Percentiles rank a stretch among this genome's conserved stretches.
Conservation (phyloP, 257 asterid species). For the Solanum ossicruentum region DNA sequence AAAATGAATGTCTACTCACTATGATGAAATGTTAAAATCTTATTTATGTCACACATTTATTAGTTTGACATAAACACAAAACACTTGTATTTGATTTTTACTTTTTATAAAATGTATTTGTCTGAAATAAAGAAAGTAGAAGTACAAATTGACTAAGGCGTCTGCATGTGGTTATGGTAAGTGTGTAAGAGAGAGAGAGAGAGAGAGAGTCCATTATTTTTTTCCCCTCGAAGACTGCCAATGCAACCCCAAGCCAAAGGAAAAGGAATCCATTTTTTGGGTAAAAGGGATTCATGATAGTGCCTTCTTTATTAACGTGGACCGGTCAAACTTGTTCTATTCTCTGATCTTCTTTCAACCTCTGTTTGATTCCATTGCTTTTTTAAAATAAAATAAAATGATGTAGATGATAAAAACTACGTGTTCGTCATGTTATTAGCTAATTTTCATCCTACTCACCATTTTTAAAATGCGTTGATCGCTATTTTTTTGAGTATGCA, state of each 20-base stretch:
- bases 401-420: background rate
- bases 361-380: background rate
- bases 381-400: no score
- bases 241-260: background rate
- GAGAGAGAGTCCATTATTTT: background rate
- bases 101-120: background rate
- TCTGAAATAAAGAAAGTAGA: background rate
- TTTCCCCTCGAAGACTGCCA: constrained; percentile 24
- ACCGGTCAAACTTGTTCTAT: constrained; percentile 52
- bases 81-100: background rate
- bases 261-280: constrained; percentile 36
- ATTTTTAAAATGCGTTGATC: no score
- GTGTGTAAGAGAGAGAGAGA: background rate
- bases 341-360: background rate
- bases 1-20: background rate
- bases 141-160: background rate
- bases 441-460: background rate
- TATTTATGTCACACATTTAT: background rate
- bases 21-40: background rate
- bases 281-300: constrained; percentile 25
- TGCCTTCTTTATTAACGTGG: constrained; percentile 8
- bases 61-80: background rate
- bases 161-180: constrained; percentile 4
- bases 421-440: background rate
- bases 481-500: no score